Evolutionary conservation across 2,329 filamentous ascomycete species (phyloP).

Genomic region (Coniosporium tulheliwenetii): DNA sequence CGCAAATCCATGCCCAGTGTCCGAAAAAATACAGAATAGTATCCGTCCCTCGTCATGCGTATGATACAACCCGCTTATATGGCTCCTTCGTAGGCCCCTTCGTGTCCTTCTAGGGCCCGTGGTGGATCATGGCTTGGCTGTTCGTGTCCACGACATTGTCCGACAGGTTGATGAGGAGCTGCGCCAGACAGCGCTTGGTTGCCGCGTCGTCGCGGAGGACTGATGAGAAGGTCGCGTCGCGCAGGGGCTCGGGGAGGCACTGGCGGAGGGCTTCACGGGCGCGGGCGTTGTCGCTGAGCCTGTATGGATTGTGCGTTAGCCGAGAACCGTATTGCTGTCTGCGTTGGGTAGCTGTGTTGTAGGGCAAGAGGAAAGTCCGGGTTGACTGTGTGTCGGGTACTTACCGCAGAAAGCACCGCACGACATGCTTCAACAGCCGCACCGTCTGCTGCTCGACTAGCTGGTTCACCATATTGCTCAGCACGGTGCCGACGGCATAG

Average conservation of each 20-base stretch:
- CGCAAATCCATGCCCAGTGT: too few species aligned
- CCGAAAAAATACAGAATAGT: too few species aligned
- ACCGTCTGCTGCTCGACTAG: constrained; percentile 96
- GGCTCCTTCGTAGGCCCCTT: too few species aligned
- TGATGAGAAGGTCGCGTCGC: constrained; percentile 91
- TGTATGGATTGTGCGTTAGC: constrained; percentile 21
- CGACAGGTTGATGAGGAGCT: constrained; percentile 88
- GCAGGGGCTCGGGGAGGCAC: constrained; percentile 94
- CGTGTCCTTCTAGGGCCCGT: too few species aligned
- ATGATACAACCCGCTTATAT: too few species aligned
- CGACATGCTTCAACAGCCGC: constrained; percentile 88
- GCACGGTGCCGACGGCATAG: constrained; percentile 90
- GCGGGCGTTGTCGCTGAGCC: constrained; percentile 87
- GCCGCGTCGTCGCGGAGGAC: constrained; percentile 94
- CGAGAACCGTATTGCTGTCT: too few species aligned
- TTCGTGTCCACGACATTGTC: constrained; percentile 55
- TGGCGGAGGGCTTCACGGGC: constrained; percentile 89
- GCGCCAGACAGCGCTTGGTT: constrained; percentile 93
- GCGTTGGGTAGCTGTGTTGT: too few species aligned
- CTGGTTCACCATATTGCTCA: constrained; percentile 98
- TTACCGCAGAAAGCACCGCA: constrained; percentile 88
- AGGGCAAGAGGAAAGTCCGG: neutral
- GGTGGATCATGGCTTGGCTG: too few species aligned
- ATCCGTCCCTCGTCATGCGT: too few species aligned
- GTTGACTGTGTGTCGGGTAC: constrained; percentile 19